Conservation (phyloP, 345 rosid genomes). For the Firmiana major region DNA sequence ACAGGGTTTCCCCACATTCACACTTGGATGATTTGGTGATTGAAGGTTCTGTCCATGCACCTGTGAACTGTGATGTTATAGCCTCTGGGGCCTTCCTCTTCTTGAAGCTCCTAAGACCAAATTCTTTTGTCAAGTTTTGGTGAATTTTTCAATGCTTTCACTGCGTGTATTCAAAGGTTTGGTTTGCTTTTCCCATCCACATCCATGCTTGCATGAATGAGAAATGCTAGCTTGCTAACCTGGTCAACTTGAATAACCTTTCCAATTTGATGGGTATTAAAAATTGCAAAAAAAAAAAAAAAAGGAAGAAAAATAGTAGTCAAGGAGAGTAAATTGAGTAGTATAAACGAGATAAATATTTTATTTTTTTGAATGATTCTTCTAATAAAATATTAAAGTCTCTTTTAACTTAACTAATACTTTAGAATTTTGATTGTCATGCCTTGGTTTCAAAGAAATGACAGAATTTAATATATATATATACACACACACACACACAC, state of each 20-base stretch:
- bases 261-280: background rate
- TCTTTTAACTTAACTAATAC: background rate
- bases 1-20: conserved; percentile 21
- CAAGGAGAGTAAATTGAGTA: background rate
- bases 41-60: conserved; percentile 26
- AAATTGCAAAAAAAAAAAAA: background rate
- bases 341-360: background rate
- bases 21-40: conserved; percentile 13
- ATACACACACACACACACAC: too few relatives aligned
- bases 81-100: background rate
- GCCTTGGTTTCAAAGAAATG: background rate
- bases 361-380: background rate
- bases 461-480: background rate
- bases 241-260: background rate
- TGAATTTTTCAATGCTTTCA: background rate
- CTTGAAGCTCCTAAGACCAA: conserved; percentile 8
- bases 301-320: too few relatives aligned
- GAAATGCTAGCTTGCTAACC: background rate
- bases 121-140: background rate
- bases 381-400: background rate
- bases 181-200: background rate
- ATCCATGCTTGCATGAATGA: background rate
- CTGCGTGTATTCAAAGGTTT: background rate
- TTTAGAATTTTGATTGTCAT: background rate
- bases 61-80: conserved; percentile 5